These are phyloP conservation scores for Paramyrothecium sp. DNA, from an alignment of 2,329 filamentous ascomycete species.

Conservation along the genomic window DNA sequence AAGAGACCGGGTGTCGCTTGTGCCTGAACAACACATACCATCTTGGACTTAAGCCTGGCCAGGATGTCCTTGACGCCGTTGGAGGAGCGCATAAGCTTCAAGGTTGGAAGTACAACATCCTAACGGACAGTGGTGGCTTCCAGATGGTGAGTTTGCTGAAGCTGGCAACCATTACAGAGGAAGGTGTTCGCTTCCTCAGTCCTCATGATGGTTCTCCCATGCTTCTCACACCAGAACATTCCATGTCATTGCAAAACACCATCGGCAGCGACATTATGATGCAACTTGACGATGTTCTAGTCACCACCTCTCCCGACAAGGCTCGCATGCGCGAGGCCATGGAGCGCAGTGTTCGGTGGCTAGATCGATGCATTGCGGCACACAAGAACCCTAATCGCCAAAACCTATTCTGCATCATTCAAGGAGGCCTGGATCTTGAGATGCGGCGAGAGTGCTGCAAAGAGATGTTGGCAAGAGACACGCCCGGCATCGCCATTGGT, in stretches of 20 bases:
- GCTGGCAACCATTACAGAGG: slow-evolving; percentile 89
- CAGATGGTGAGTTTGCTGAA: slow-evolving; percentile 98
- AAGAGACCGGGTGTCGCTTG: slow-evolving; percentile 82
- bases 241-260: slow-evolving; percentile 91
- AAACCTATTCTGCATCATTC: slow-evolving; percentile 98
- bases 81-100: slow-evolving; percentile 94
- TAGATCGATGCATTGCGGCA: slow-evolving; percentile 89
- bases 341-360: slow-evolving; percentile 90
- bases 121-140: slow-evolving; percentile 87
- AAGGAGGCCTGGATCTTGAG: slow-evolving; percentile 87
- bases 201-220: slow-evolving; percentile 94
- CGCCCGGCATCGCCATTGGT: slow-evolving; percentile 94
- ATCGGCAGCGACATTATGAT: slow-evolving; percentile 99
- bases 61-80: slow-evolving; percentile 80
- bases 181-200: slow-evolving; percentile 93
- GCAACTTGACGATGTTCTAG: slow-evolving; percentile 98
- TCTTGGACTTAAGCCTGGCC: slow-evolving; percentile 89
- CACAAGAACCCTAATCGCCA: slow-evolving; percentile 81
- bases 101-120: slow-evolving; percentile 91
- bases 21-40: slow-evolving; percentile 99
- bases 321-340: slow-evolving; percentile 91
- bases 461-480: slow-evolving; percentile 87
- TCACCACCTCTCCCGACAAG: slow-evolving; percentile 88
- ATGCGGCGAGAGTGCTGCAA: slow-evolving; percentile 80
- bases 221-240: slow-evolving; percentile 96